Base-by-base conservation (phyloP, 768 basidiomycete genomes). In the Phylloporus sp. region DNA sequence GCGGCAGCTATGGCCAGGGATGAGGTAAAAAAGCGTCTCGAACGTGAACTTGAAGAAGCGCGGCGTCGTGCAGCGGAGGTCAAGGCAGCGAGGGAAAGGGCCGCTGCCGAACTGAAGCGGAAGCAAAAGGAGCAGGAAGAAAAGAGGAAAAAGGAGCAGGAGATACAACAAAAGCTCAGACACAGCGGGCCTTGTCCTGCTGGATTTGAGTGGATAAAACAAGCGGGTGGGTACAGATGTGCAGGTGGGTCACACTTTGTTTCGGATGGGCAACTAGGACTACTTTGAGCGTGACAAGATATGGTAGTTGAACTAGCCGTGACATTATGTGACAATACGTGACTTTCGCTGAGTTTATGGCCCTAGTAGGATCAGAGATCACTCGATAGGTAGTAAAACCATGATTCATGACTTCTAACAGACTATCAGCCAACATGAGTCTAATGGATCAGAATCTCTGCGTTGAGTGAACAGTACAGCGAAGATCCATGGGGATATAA, bases 151-250 rank as follows among this genome's bases (percentile, higher is more conserved):
- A 48, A 66, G 41, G 68, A 55, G 29, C 35, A 52, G 10, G 56
- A 62, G 51, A 73, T 69, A 2, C 84, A 84, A 64, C 53, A 31
- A 31, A 76, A 72, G 50, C 60, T 84, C 6, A 66, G 70, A 0
- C 10, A 45, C 0, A 76, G 84, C 73, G 85, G 84, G 0, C 58
- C 75, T 4, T 86, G 85, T 58, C 59, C 61, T 0, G 55, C 31
- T 2, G 80, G 79, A 12, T 81, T 45, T 50, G 55, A 13, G 22
- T 82, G 80, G 81, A 73, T 74, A 49, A 73, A 64, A 39, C 65
- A 72, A 40, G 34, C 7, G 0, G 27, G 10, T 6, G 79, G 77
- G 6, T 81, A 80, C 59, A 60, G 76, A 9, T 81, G 80, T 54
- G 67, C 68, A 1, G 80, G 71, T 4, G 79, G 80, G 1, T 11